A percentile compares a stretch with the other conserved stretches of the same genome.
phyloP scores from a whole-genome alignment of 257 asterid genomes.

The Ligustrum vulgare region DNA sequence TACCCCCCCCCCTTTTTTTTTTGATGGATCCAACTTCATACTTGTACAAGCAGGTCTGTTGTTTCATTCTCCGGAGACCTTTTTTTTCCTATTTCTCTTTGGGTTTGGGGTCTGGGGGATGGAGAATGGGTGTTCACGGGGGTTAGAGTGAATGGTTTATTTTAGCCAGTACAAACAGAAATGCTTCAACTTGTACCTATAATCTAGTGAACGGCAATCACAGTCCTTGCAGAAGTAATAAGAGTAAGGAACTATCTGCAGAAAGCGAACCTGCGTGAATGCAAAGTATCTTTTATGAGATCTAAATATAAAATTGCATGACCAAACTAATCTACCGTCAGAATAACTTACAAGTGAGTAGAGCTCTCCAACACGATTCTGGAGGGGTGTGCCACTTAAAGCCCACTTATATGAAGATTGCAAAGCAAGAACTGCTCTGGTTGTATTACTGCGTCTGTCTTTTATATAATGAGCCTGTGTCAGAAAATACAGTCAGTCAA shows the following conservation, averaged over 20 bases:
- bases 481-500: slow-evolving; percentile 13
- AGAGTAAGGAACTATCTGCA: slow-evolving; percentile 79
- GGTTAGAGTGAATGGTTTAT: not conserved
- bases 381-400: slow-evolving; percentile 97
- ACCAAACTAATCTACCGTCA: slow-evolving; percentile 21
- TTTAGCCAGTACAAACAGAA: not conserved
- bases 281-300: slow-evolving; percentile 24
- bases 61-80: not conserved
- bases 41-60: not conserved
- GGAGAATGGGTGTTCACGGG: not conserved
- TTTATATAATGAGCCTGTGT: slow-evolving; percentile 87
- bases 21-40: not conserved
- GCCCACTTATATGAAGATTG: slow-evolving; percentile 90
- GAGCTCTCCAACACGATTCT: slow-evolving; percentile 96
- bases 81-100: not conserved
- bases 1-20: too few species aligned
- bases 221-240: slow-evolving; percentile 95
- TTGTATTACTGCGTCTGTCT: slow-evolving; percentile 79
- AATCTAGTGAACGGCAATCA: slow-evolving; percentile 81
- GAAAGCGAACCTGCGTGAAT: slow-evolving; percentile 80
- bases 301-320: slow-evolving; percentile 9
- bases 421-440: slow-evolving; percentile 80
- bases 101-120: not conserved
- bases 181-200: slow-evolving; percentile 51
- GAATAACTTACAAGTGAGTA: slow-evolving; percentile 85